Base-by-base conservation (phyloP, 257 asterid genomes). In the Salvia rosmarinus region DNA sequence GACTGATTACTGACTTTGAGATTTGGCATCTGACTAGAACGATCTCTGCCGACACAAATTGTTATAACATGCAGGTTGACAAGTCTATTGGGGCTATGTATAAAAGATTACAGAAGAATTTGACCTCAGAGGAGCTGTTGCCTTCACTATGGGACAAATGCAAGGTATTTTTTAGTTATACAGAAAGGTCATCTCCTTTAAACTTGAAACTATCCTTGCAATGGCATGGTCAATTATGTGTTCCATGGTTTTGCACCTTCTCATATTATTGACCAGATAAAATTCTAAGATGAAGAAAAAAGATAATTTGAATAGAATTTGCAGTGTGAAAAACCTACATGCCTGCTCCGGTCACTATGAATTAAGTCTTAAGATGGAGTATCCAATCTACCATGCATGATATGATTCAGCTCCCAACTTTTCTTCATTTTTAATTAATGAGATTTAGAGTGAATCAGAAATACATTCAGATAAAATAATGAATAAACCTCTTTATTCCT, bases 111-210 rank as follows among this genome's bases (percentile, higher is more conserved):
- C 99, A 95, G 79, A 77, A 77, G 79, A 83, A 72, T 58, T 80
- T 80, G 74, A 83, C 81, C 44, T 80, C 85, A 16, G 81, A 82
- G 78, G 99, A 95, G 80, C 84, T 95, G 78, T 75, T 91, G 86
- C 98, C 99, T 84, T 91, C 99, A 59, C 78, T 95, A 65, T 95
- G 99, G 99, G 99, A 95, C 81, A 95, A 95, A 80, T 91, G 96
- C 96, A 91, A 94, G 99, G 99, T 94, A 87, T 43, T 81, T 37
- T 16, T 71, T 56, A 39, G 13, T 67, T 13, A 59, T 52, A 28
- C 37, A 19, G 50, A n/a, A 61, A 8, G 3, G 69, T 28, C 11
- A 62, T 59, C 66, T 61, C 42, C 40, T 55, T 60, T 16, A 39
- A 56, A 47, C 67, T 60, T 72, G 70, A 50, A 39, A 40, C 30